Evolutionary conservation across 2,329 filamentous ascomycete genomes (phyloP).

Genomic region (Aspergillus fischeri): DNA sequence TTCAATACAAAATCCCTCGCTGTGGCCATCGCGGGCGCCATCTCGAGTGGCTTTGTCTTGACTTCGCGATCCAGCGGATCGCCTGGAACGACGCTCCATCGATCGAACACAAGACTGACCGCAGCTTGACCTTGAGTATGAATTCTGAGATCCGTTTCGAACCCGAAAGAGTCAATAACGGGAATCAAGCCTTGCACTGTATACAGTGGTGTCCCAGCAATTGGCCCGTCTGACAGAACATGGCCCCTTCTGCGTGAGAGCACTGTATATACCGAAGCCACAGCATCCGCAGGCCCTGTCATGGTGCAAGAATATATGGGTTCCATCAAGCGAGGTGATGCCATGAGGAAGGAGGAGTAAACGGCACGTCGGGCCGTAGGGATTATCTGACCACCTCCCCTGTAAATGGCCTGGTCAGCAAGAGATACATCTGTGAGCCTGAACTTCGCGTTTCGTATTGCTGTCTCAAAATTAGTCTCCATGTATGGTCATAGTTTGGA

Average conservation of each 20-base stretch:
- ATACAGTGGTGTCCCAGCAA: slow-evolving; percentile 91
- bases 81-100: slow-evolving; percentile 92
- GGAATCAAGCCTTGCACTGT: slow-evolving; percentile 86
- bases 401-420: slow-evolving; percentile 85
- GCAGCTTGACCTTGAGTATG: slow-evolving; percentile 92
- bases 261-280: slow-evolving; percentile 86
- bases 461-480: slow-evolving; percentile 38
- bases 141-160: slow-evolving; percentile 94
- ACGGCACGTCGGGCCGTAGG: slow-evolving; percentile 88
- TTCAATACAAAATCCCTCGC: slow-evolving; percentile 96
- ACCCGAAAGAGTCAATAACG: slow-evolving; percentile 95
- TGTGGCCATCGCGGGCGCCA: slow-evolving; percentile 80
- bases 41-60: slow-evolving; percentile 76
- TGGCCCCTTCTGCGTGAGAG: slow-evolving; percentile 84
- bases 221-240: slow-evolving; percentile 87
- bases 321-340: slow-evolving; percentile 93
- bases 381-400: slow-evolving; percentile 95
- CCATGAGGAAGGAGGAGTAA: slow-evolving; percentile 96
- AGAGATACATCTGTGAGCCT: slow-evolving; percentile 87
- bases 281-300: slow-evolving; percentile 85
- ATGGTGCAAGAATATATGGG: slow-evolving; percentile 90
- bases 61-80: slow-evolving; percentile 89
- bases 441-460: slow-evolving; percentile 97
- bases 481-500: neutral
- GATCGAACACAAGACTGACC: slow-evolving; percentile 88